These are phyloP conservation scores for Dipteronia dyeriana DNA, from an alignment of 345 rosid species.

Conservation along the genomic window DNA sequence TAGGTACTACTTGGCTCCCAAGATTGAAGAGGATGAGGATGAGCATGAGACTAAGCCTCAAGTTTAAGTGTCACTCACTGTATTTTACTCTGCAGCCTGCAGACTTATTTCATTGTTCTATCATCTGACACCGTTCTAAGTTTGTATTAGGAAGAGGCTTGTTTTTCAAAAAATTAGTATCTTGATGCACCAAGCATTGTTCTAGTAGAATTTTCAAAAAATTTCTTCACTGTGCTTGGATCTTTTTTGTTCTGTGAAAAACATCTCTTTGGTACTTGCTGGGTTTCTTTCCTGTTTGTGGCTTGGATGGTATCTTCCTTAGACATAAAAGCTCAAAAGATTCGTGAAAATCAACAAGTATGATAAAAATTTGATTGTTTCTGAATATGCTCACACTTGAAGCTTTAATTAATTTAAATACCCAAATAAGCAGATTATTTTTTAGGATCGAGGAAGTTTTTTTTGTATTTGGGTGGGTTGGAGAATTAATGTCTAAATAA, in stretches of 20 bases:
- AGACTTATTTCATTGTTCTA: slow-evolving; percentile 8
- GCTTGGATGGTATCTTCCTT: neutral
- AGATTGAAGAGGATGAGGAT: slow-evolving; percentile 95
- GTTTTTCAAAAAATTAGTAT: too few species aligned
- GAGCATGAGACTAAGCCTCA: slow-evolving; percentile 55
- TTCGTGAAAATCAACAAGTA: neutral
- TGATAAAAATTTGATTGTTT: neutral
- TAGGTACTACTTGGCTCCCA: slow-evolving; percentile 95
- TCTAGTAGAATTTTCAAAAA: neutral
- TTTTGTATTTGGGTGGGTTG: too few species aligned
- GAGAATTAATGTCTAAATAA: too few species aligned
- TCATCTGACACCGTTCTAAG: neutral
- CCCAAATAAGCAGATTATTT: too few species aligned
- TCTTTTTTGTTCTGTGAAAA: neutral
- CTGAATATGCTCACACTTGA: neutral
- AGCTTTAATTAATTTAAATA: too few species aligned
- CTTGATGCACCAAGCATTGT: slow-evolving; percentile 5
- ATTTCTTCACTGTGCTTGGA: neutral
- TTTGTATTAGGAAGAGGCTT: neutral
- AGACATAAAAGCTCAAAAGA: neutral
- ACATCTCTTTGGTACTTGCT: neutral
- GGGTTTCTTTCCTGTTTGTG: neutral
- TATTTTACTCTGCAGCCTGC: neutral
- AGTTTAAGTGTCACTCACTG: neutral
- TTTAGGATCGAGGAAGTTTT: too few species aligned